Base-by-base conservation (phyloP, 1,284 basidiomycete species). In the Boletus holoroseus region DNA sequence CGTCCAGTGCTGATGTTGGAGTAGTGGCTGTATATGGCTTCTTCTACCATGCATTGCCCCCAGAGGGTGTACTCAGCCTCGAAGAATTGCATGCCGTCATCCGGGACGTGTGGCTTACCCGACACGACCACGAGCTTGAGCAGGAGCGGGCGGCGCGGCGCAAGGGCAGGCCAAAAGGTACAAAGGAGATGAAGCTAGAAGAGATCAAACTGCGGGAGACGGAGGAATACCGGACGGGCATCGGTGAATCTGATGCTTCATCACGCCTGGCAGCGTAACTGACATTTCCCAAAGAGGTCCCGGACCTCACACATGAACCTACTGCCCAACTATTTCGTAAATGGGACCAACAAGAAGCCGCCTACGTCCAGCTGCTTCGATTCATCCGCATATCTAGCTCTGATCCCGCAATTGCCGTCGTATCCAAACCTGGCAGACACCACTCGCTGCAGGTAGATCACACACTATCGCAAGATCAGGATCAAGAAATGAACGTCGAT, bases 191-290 rank as follows among this genome's bases (percentile, higher is more conserved):
- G 34, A 83, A 84, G 58, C 65, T 94, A 36, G 88, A 93, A 66
- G 88, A 90, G 50, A 63, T 80, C 20, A 85, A 82, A 62, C 63
- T 81, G 47, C 73, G 77, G 45, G 91, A 94, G 62, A 59, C 67
- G 13, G 85, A 90, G 47, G 76, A 82, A 54, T 95, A 91, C 67
- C 79, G 86, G 44, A 88, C 88, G 7, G 91, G 91, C 2, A 76
- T 94, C 62, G 90, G 91, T 91, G 62, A 56, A 85, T 74, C 9
- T 12, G 13, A 28, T 9, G 11, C 15, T 18, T 44, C 34, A 9
- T 18, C 13, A 20, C 27, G 8, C 12, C n/a, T 34, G 28, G 13
- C 15, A n/a, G 3, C 2, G 1, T 8, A 9, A 3, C 43, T 62
- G n/a, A 49, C 30, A 24, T 51, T 49, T 20, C 16, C 3, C 18